Percentiles rank a stretch among this genome's conserved stretches.
These are phyloP conservation scores for Rhynchosporium agropyri DNA, from an alignment of 2,329 filamentous ascomycete genomes.

Conservation along the genomic window DNA sequence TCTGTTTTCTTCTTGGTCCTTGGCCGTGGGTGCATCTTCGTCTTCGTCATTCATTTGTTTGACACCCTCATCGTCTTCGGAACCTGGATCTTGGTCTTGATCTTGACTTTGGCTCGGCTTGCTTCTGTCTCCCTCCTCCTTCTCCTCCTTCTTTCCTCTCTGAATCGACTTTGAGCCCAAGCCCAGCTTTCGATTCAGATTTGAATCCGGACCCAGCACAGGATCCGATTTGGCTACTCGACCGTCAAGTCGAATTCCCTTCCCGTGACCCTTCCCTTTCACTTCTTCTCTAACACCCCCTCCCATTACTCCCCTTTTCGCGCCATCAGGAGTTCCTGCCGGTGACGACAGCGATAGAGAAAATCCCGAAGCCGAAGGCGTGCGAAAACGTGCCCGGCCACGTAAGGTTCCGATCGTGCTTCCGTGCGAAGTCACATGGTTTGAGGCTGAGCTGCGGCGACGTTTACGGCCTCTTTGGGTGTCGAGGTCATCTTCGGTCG, in stretches of 20 bases:
- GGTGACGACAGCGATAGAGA: not conserved
- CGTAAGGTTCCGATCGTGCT: conserved; percentile 33
- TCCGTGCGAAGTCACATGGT: conserved; percentile 25
- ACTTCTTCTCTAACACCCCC: not conserved
- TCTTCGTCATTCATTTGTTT: conserved; percentile 33
- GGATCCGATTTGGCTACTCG: too few species aligned
- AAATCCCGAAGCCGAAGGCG: conserved; percentile 23
- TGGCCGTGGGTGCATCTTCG: conserved; percentile 20
- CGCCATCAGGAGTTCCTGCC: not conserved
- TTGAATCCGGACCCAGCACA: not conserved
- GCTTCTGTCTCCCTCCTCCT: conserved; percentile 25
- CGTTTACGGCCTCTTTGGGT: conserved; percentile 39
- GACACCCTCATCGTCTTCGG: conserved; percentile 23
- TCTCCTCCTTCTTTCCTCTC: not conserved
- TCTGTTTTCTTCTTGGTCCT: too few species aligned
- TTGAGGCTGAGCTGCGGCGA: conserved; percentile 31
- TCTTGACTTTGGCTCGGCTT: conserved; percentile 33
- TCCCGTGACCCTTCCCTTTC: conserved; percentile 14
- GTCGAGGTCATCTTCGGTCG: conserved; percentile 27
- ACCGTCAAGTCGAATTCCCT: not conserved
- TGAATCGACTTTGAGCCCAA: not conserved
- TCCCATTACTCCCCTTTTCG: not conserved
- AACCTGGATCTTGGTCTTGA: conserved; percentile 6
- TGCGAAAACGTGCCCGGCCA: conserved; percentile 37
- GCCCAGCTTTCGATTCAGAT: not conserved